Base-by-base conservation (phyloP, 371 early-diverging fungal species). In the Syncephalis plumigaleata region DNA sequence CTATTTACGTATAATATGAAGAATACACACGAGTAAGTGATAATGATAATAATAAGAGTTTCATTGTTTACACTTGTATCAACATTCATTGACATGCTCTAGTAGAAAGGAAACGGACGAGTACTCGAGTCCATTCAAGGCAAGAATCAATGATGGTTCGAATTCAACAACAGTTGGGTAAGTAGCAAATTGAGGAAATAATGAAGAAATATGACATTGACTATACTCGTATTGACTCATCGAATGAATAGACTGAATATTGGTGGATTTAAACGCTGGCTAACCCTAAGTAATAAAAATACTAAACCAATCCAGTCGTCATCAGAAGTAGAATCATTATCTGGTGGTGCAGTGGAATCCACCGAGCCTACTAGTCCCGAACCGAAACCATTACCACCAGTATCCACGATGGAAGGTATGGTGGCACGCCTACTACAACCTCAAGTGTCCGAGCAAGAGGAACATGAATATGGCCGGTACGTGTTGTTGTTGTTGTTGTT, bases 1-100 rank as follows among this genome's bases (percentile, higher is more conserved):
- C 53, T 88, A 15, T 90, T 89, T 63, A 79, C 84, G 0, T 79
- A 67, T 50, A 83, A 78, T 46, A 88, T 94, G 75, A 87, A 84
- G 54, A 81, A 81, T 26, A 87, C 91, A 1, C 60, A 67, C 3
- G 69, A 75, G 54, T 69, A 73, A 49, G 56, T 71, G 46, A 63
- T 69, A 25, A 50, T 58, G n/a, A 64, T n/a, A n/a, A n/a, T n/a
- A n/a, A n/a, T n/a, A n/a, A n/a, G n/a, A n/a, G n/a, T n/a, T n/a
- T n/a, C n/a, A n/a, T n/a, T n/a, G 63, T 53, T 55, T 50, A 45
- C 3, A 44, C 22, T 45, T 36, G 16, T 22, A 13, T 47, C 42
- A 13, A 36, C 15, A 1, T 16, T 31, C 11, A 24, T 45, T 5
- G 9, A 15, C 38, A 4, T 24, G 23, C 9, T 26, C 47, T 20